Evolutionary conservation across 2,329 filamentous ascomycete species (phyloP), one percentile per base, ranked within the genome.

Genomic region (Reticulascus tulasneorum): DNA sequence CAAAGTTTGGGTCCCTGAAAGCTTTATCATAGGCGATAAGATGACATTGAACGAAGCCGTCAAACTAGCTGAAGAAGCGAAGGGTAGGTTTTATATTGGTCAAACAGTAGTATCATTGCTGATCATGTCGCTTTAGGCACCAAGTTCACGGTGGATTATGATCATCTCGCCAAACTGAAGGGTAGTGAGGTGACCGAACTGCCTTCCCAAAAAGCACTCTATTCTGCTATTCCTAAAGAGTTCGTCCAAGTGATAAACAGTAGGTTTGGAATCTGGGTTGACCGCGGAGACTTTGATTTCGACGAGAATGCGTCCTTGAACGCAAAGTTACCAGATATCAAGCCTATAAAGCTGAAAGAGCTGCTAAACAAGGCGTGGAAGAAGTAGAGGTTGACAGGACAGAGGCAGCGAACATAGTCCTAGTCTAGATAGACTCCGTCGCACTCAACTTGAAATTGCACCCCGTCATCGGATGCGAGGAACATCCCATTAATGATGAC

Each of bases 11-110:
- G 47, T 52, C 12, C 48, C 58, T 9, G 50, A 44, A 20, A 31
- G 29, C 9, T 23, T 26, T 18, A 42, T 64, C 33, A 41, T 62
- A 46, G 64, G 66, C 1, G 66, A 70, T 37, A 55, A 56, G 29
- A 36, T 65, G 17, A 67, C 64, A 1, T 67, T 59, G 49, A 67
- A 70, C 31, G 54, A 72, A 45, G 46, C 72, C 9, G 37, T 72
- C 15, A 30, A 25, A 13, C 40, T 65, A 6, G 67, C 60, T 0
- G 37, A 35, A 23, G 54, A 62, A 29, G 50, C 56, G 22, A 61
- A 51, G 34, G 64, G 64, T 52, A 52, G 60, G 54, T 5, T 54
- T 11, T 33, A 35, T 9, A 53, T 55, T n/a, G 29, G n/a, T n/a
- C n/a, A n/a, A n/a, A n/a, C n/a, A n/a, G n/a, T n/a, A n/a, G n/a